Conservation (phyloP, 176 grass and related monocot genomes). For the Raddia guianensis region DNA sequence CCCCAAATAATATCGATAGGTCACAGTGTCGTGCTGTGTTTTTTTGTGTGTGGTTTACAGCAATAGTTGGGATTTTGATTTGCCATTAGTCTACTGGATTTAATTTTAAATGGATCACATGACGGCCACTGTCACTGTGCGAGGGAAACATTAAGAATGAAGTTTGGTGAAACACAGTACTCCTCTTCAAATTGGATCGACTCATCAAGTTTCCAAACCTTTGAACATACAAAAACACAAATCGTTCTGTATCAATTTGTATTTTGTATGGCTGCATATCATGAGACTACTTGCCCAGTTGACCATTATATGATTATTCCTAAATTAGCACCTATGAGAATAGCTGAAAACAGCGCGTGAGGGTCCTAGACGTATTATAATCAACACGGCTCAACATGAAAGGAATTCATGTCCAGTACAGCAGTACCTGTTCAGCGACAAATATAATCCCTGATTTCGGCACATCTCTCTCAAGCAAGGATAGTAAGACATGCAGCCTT, state of each 20-base stretch:
- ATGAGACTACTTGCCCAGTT: background rate
- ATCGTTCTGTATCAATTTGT: constrained; percentile 9
- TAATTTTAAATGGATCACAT: background rate
- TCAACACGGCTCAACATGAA: background rate
- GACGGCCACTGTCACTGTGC: background rate
- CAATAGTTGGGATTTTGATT: background rate
- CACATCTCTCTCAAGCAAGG: constrained; percentile 71
- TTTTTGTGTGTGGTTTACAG: background rate
- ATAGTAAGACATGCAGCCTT: constrained; percentile 64
- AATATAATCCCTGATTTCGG: constrained; percentile 92
- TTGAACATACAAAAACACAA: background rate
- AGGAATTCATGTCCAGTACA: constrained; percentile 46
- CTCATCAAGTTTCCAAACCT: background rate
- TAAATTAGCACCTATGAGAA: background rate
- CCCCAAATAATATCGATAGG: background rate
- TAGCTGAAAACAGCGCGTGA: background rate
- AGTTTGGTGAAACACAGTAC: background rate
- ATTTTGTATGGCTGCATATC: constrained; percentile 16
- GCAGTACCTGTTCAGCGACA: constrained; percentile 78
- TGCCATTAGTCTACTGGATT: background rate
- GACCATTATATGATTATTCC: background rate
- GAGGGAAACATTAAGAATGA: background rate
- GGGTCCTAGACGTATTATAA: constrained; percentile 14
- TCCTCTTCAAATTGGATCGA: background rate
- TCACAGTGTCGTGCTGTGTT: too few species aligned